Evolutionary conservation across 73 alveolate genomes (phyloP).

Genomic region (Stentor roeselii): DNA sequence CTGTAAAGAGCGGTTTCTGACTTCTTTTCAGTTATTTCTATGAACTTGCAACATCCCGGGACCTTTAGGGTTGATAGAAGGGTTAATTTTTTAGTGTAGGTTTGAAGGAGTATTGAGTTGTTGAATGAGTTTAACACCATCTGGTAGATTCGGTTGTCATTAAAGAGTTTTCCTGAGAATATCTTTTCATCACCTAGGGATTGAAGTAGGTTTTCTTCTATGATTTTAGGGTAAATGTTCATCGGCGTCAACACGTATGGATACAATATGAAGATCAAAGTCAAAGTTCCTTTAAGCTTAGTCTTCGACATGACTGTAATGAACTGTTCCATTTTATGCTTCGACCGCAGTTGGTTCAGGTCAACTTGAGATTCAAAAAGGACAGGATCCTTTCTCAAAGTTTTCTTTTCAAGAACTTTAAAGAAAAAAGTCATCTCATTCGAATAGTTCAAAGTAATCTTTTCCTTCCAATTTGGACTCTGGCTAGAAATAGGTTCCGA

Average conservation of each 20-base stretch:
- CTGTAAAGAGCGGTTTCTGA: background rate
- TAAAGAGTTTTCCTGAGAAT: too few relatives aligned
- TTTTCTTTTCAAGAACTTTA: background rate
- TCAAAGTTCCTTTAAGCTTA: background rate
- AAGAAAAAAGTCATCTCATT: background rate
- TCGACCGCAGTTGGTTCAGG: background rate
- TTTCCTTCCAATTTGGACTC: background rate
- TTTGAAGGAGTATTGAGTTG: background rate
- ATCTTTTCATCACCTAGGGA: too few relatives aligned
- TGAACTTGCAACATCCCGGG: background rate
- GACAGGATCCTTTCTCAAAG: background rate
- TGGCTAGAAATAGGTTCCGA: background rate
- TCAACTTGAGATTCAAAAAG: background rate
- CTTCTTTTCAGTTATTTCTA: background rate
- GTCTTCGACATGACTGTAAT: background rate
- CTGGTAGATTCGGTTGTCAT: too few relatives aligned
- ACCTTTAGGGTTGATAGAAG: background rate
- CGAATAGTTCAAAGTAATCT: background rate
- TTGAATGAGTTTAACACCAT: too few relatives aligned
- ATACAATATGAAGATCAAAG: too few relatives aligned
- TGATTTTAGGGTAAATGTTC: background rate
- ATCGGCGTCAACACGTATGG: background rate
- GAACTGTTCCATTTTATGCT: background rate
- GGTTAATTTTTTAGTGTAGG: background rate
- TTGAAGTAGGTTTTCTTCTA: background rate